These are phyloP conservation scores for Termitomyces sp. DNA, from an alignment of 768 basidiomycete genomes.

Conservation along the genomic window DNA sequence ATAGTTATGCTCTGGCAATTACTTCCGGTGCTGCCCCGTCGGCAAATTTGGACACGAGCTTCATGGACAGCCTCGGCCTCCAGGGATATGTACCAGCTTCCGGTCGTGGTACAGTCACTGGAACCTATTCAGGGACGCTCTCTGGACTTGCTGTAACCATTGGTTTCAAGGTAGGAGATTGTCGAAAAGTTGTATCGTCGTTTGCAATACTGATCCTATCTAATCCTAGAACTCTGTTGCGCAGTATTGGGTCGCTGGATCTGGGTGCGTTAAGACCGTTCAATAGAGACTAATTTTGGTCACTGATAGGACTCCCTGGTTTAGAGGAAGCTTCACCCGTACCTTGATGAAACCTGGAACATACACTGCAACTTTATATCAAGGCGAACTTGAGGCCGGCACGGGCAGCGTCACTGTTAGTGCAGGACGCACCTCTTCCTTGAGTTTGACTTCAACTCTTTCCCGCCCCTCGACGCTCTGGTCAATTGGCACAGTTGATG, in stretches of 20 bases:
- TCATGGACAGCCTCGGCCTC: conserved; percentile 36
- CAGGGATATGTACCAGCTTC: conserved; percentile 38
- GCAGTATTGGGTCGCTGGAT: conserved; percentile 40
- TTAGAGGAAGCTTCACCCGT: conserved; percentile 34
- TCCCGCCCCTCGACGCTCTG: conserved; percentile 33
- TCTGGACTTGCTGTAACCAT: conserved; percentile 33
- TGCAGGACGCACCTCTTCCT: conserved; percentile 30
- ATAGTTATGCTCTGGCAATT: conserved; percentile 36
- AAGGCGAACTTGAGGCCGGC: conserved; percentile 41
- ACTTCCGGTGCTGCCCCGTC: conserved; percentile 38
- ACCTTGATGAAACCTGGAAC: conserved; percentile 44
- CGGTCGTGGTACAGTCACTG: conserved; percentile 38
- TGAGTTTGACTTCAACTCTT: conserved; percentile 24
- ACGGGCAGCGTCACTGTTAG: conserved; percentile 34
- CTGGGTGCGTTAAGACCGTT: conserved; percentile 22
- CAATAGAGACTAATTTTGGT: neutral
- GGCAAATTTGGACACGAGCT: conserved; percentile 33
- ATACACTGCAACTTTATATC: conserved; percentile 38
- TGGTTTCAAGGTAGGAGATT: conserved; percentile 30
- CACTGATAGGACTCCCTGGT: neutral
- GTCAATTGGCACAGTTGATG: conserved; percentile 42
- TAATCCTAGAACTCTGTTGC: conserved; percentile 31
- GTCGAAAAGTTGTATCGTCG: neutral
- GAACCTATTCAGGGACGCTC: conserved; percentile 36
- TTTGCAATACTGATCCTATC: neutral